Evolutionary conservation across 331 rosid species (phyloP).

Genomic region (Malus hybrid): DNA sequence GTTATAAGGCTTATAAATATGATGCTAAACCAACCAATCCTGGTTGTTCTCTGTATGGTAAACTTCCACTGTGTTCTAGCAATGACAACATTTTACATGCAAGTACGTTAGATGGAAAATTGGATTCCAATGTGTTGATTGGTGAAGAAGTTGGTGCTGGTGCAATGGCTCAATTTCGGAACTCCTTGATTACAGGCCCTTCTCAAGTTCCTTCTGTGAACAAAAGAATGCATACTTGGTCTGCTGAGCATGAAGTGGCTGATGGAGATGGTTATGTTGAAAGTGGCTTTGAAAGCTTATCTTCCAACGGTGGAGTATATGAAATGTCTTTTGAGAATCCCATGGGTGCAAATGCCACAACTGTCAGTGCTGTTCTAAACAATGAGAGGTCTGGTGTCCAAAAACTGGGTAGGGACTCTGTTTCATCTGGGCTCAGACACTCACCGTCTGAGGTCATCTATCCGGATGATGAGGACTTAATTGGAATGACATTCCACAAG

Average conservation of each 20-base stretch:
- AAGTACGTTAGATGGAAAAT: constrained; percentile 22
- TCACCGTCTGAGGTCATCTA: constrained; percentile 14
- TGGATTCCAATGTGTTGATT: constrained; percentile 10
- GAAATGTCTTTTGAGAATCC: constrained; percentile 21
- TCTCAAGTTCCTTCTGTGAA: constrained; percentile 13
- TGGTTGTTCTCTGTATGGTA: constrained; percentile 27
- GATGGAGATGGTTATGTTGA: too few species aligned
- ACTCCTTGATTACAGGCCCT: constrained; percentile 12
- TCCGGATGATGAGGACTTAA: constrained; percentile 24
- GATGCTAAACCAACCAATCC: constrained; percentile 19
- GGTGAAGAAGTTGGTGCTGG: constrained; percentile 7
- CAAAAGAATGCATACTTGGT: constrained; percentile 7
- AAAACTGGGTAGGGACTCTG: constrained; percentile 22
- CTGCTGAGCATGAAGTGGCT: constrained; percentile 7
- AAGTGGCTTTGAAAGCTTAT: constrained; percentile 14
- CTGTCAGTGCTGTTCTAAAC: constrained; percentile 9
- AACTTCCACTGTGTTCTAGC: constrained; percentile 27
- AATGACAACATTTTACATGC: constrained; percentile 22
- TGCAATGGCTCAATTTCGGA: constrained; percentile 8
- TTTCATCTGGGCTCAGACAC: constrained; percentile 20
- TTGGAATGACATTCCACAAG: constrained; percentile 32
- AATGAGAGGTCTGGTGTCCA: constrained; percentile 22
- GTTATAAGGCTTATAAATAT: constrained; percentile 6
- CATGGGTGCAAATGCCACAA: constrained; percentile 11
- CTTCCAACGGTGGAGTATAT: constrained; percentile 19